These are phyloP conservation scores for Pseudogymnoascus sp. DNA, from an alignment of 2,329 filamentous ascomycete species.

Conservation along the genomic window DNA sequence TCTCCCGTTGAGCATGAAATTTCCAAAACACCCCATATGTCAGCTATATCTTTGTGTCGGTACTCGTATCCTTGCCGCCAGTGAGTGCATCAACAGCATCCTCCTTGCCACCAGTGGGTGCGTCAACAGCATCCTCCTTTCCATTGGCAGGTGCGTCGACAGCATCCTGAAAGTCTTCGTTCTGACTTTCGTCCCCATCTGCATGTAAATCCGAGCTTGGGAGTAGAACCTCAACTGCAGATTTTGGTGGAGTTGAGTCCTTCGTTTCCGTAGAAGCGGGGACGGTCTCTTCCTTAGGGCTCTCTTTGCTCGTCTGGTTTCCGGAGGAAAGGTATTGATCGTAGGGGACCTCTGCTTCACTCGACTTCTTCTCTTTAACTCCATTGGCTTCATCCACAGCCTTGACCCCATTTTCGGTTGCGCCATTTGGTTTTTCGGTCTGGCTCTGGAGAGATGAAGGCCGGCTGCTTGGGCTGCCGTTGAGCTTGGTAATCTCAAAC, in stretches of 20 bases:
- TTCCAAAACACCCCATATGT: not conserved
- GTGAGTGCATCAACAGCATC: not conserved
- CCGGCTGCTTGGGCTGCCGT: not conserved
- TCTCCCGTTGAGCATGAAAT: not conserved
- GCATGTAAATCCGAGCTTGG: not conserved
- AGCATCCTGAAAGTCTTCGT: not conserved
- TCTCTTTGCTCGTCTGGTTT: not conserved
- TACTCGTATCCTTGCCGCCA: not conserved
- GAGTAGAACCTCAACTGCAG: not conserved
- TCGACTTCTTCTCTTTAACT: not conserved
- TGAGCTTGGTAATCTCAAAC: conserved; percentile 4
- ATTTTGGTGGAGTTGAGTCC: not conserved
- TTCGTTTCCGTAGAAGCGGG: not conserved
- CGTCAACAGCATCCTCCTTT: not conserved
- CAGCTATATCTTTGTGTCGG: conserved; percentile 1
- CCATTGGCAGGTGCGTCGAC: not conserved
- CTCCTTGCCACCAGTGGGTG: not conserved
- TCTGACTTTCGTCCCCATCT: not conserved
- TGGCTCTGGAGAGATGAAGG: not conserved
- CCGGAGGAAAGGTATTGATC: not conserved
- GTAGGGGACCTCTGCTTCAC: not conserved
- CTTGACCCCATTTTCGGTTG: not conserved
- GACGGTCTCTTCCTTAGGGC: not conserved
- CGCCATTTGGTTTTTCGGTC: not conserved
- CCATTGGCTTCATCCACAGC: not conserved